Percentiles rank a stretch among this genome's conserved stretches.
Conservation (phyloP, 2,329 filamentous ascomycete species). For the Penicillium rolfsii region DNA sequence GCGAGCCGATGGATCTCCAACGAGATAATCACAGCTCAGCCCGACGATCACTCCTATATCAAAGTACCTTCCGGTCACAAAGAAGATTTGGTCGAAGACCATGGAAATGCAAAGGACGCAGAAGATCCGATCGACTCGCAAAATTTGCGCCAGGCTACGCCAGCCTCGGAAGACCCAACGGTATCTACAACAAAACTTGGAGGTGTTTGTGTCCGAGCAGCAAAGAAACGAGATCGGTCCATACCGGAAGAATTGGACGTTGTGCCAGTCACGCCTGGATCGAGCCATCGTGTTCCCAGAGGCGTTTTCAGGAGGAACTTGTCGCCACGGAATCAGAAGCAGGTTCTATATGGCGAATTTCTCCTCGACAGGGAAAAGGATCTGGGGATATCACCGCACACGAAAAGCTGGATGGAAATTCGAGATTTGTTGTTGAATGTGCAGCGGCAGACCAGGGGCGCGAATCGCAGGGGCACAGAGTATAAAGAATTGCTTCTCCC, state of each 20-base stretch:
- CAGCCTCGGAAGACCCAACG: neutral
- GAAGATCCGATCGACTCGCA: neutral
- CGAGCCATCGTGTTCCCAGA: neutral
- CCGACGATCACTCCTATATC: neutral
- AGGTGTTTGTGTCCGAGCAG: neutral
- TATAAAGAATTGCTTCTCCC: constrained; percentile 39
- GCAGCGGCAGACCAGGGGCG: constrained; percentile 21
- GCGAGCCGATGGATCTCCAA: constrained; percentile 33
- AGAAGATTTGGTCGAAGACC: neutral
- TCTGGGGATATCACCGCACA: neutral
- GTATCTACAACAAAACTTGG: neutral
- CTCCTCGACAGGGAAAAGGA: constrained; percentile 10
- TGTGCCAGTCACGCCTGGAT: constrained; percentile 1
- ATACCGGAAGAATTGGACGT: neutral
- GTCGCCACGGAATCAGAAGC: constrained; percentile 32
- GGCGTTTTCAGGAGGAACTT: constrained; percentile 14
- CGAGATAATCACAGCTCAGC: neutral
- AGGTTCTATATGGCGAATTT: constrained; percentile 32
- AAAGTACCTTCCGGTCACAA: neutral
- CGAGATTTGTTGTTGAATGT: constrained; percentile 33
- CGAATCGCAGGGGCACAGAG: constrained; percentile 18
- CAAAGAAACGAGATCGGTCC: neutral
- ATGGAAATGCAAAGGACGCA: neutral
- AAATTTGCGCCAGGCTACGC: neutral
- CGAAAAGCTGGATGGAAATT: constrained; percentile 31